These are phyloP conservation scores for Tetradesmus lagerheimii DNA, from an alignment of 139 green algal genomes.

Conservation along the genomic window DNA sequence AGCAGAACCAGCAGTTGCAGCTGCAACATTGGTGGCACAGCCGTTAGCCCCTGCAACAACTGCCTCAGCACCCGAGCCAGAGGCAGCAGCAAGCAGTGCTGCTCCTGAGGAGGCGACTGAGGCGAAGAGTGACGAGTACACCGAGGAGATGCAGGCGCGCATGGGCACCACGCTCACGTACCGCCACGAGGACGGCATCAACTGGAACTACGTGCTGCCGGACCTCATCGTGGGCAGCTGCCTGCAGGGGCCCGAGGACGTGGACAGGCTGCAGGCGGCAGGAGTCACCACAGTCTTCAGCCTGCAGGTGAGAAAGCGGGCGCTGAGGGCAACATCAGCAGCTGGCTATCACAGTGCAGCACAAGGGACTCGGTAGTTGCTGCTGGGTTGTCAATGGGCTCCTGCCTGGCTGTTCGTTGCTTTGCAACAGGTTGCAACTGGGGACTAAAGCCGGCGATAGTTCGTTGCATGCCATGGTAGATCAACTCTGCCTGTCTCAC, in stretches of 20 bases:
- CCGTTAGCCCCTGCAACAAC: background rate
- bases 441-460: too few relatives aligned
- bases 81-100: background rate
- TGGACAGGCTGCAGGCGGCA: conserved; percentile 83
- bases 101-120: conserved; percentile 46
- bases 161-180: conserved; percentile 90
- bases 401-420: background rate
- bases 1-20: background rate
- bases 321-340: background rate
- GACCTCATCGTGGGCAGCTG: conserved; percentile 96
- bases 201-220: conserved; percentile 88
- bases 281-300: conserved; percentile 85
- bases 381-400: too few relatives aligned
- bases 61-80: background rate
- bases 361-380: background rate
- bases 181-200: conserved; percentile 93
- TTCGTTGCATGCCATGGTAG: too few relatives aligned
- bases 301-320: conserved; percentile 71
- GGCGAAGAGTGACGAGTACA: conserved; percentile 83
- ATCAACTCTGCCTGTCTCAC: conserved; percentile 81
- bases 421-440: conserved; percentile 66
- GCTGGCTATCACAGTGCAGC: background rate
- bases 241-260: conserved; percentile 83
- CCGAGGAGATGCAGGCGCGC: conserved; percentile 82
- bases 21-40: background rate